Evolutionary conservation across 2,329 filamentous ascomycete genomes (phyloP).

Genomic region (Stachybotrys chartarum): DNA sequence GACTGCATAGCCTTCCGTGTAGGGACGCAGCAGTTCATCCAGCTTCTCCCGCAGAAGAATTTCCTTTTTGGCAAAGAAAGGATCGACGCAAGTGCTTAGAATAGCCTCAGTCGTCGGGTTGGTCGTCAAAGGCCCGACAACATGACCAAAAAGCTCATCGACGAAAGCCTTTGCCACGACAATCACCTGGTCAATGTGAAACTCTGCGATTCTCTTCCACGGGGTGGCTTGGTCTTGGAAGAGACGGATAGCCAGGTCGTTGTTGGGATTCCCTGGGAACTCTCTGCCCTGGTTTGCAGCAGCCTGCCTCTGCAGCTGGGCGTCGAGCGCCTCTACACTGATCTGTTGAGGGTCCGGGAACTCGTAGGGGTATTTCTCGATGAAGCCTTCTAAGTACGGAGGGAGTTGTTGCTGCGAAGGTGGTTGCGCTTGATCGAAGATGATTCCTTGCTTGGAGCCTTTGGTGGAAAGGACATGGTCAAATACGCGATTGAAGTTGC

Average conservation of each 20-base stretch:
- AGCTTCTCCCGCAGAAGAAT: constrained; percentile 23
- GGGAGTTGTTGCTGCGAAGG: constrained; percentile 6
- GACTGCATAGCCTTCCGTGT: constrained; percentile 18
- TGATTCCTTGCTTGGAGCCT: constrained; percentile 13
- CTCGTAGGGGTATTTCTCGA: constrained; percentile 17
- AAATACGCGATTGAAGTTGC: constrained; percentile 22
- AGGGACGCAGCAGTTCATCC: constrained; percentile 30
- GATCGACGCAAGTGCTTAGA: constrained; percentile 15
- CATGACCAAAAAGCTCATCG: constrained; percentile 24
- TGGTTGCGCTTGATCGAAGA: not conserved
- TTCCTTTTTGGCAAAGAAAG: constrained; percentile 25
- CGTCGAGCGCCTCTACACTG: constrained; percentile 7
- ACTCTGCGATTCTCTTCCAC: constrained; percentile 29
- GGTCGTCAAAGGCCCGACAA: constrained; percentile 21
- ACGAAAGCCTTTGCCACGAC: constrained; percentile 25
- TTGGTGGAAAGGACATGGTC: constrained; percentile 15
- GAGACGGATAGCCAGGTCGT: constrained; percentile 26
- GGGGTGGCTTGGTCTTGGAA: constrained; percentile 30
- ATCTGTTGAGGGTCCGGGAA: constrained; percentile 18
- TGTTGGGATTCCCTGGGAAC: constrained; percentile 30
- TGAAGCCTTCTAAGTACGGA: constrained; percentile 18
- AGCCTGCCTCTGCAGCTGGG: constrained; percentile 22
- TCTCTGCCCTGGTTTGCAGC: constrained; percentile 30
- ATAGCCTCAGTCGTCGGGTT: constrained; percentile 13
- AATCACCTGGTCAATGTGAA: constrained; percentile 25